Base-by-base conservation (phyloP, 2,329 filamentous ascomycete genomes). In the Penicillium sp. region DNA sequence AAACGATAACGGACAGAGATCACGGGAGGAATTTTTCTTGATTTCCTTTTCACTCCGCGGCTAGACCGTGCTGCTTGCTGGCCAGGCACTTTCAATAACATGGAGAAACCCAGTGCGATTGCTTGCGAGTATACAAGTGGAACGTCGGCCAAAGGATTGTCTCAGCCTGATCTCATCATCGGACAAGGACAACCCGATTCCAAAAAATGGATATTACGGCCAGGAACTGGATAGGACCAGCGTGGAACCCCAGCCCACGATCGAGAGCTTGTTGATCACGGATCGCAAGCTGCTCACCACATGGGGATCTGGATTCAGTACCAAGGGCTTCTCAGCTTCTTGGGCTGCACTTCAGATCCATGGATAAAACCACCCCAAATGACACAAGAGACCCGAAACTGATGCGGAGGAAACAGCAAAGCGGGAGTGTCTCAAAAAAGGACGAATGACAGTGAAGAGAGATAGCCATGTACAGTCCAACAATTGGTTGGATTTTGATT, bases 11-110 rank as follows among this genome's bases (percentile, higher is more conserved):
- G 43, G 37, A 42, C 32, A 41, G 35, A 48, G 17, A 45, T 50
- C 24, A 31, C 39, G 13, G 52, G 45, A 49, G 52, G 38, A 52
- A 15, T 40, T 45, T 35, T 39, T 47, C 43, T 37, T 42, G 40
- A 32, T 49, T 48, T 40, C 44, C 38, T 45, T 37, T 51, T 47
- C 28, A 22, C 38, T 24, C 35, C 17, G n/a, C 37, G 37, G 37
- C 37, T 32, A 41, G 19, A 35, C 43, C 37, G 26, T 41, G 37
- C 43, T 41, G 48, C 48, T 47, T 46, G 43, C 48, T 47, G 24
- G 43, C 24, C 37, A 47, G 31, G 37, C 43, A 31, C 43, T 46
- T 42, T 38, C 31, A 21, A 41, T 38, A 42, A 42, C 31, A 40
- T 29, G 45, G 45, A 43, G 24, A 32, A 31, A 38, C 33, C 37